A percentile compares a stretch with the other conserved stretches of the same genome.
phyloP scores from a whole-genome alignment of 2,329 filamentous ascomycete genomes.

The Fusarium transvaalense region DNA sequence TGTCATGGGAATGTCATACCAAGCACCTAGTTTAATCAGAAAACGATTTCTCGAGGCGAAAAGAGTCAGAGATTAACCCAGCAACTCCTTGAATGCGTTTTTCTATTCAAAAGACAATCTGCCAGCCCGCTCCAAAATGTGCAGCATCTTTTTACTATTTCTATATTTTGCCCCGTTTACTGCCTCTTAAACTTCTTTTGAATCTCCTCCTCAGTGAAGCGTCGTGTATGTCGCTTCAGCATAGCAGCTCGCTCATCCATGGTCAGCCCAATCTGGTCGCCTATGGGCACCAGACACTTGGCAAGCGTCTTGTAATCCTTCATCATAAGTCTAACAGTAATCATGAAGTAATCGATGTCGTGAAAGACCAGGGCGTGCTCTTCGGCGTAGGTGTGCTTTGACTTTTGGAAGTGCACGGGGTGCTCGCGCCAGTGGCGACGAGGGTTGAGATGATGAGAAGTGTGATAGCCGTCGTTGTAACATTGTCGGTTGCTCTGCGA shows the following conservation, averaged over 20 bases:
- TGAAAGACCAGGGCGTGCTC: slow-evolving; percentile 82
- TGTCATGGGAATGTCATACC: not conserved
- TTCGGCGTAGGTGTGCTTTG: slow-evolving; percentile 73
- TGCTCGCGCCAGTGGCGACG: slow-evolving; percentile 86
- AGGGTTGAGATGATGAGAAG: slow-evolving; percentile 83
- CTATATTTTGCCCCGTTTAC: not conserved
- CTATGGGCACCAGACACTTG: slow-evolving; percentile 78
- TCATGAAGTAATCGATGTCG: slow-evolving; percentile 84
- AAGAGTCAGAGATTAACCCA: not conserved
- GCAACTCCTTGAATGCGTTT: slow-evolving; percentile 10
- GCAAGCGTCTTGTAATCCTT: slow-evolving; percentile 81
- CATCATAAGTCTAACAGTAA: slow-evolving; percentile 74
- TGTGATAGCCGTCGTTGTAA: slow-evolving; percentile 87
- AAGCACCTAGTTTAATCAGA: not conserved
- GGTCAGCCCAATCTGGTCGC: slow-evolving; percentile 75
- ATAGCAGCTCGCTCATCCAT: slow-evolving; percentile 57
- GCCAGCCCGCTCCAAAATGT: not conserved
- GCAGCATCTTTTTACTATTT: not conserved
- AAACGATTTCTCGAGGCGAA: not conserved
- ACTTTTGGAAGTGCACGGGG: slow-evolving; percentile 77
- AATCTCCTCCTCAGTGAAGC: slow-evolving; percentile 46
- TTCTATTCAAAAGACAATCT: not conserved
- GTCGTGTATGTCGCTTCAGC: slow-evolving; percentile 42
- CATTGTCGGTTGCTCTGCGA: slow-evolving; percentile 81
- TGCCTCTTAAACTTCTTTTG: slow-evolving; percentile 38